phyloP scores from a whole-genome alignment of 495 filamentous ascomycete species.

The Podospora pseudocomata region DNA sequence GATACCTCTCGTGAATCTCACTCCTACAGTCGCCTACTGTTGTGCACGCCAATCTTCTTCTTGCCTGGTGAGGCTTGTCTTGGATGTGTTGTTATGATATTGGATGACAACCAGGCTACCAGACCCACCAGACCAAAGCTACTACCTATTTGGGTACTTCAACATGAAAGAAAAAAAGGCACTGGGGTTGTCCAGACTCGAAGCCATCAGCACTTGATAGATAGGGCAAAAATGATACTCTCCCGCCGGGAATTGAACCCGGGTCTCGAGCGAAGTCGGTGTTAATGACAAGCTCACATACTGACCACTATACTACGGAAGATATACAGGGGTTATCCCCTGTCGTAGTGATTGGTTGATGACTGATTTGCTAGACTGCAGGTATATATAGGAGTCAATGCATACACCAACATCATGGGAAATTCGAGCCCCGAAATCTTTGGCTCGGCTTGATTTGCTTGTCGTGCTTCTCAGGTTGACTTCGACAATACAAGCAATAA shows the following conservation, averaged over 20 bases:
- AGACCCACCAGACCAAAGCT: background rate
- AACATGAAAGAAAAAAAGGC: background rate
- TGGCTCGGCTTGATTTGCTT: too few species aligned
- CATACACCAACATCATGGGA: too few species aligned
- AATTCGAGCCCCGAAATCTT: too few species aligned
- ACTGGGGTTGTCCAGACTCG: too few species aligned
- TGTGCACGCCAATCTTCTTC: background rate
- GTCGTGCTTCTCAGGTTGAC: too few species aligned
- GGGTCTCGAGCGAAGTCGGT: slow-evolving; percentile 27
- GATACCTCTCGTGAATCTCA: background rate
- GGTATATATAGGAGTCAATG: too few species aligned
- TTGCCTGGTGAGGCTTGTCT: background rate
- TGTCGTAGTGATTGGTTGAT: slow-evolving; percentile 23
- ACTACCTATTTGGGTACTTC: background rate
- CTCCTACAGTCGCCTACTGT: background rate
- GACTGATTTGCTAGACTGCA: background rate
- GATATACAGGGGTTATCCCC: slow-evolving; percentile 26
- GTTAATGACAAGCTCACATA: slow-evolving; percentile 31
- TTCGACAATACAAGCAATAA: too few species aligned
- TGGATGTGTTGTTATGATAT: background rate
- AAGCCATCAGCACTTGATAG: background rate
- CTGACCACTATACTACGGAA: slow-evolving; percentile 35
- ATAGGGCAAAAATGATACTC: slow-evolving; percentile 20
- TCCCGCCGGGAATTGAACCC: slow-evolving; percentile 35
- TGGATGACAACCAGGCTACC: background rate